phyloP scores from a whole-genome alignment of 164 flowering plant species.

The Magnolia kwangsiensis region DNA sequence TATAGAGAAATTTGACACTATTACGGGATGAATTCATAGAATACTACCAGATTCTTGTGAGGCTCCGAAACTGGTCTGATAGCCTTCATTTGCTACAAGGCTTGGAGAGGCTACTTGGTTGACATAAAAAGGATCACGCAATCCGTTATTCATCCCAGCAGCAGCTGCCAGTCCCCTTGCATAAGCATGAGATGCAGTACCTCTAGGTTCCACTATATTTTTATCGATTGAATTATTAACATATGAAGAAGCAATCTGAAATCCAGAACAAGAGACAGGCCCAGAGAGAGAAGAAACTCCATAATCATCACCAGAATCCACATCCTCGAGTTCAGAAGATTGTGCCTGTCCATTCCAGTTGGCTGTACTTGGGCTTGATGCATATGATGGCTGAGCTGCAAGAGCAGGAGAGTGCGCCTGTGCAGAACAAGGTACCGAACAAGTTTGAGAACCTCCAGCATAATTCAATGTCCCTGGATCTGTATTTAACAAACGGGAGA shows the following conservation, averaged over 20 bases:
- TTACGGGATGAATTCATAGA: background rate
- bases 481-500: conserved; percentile 27
- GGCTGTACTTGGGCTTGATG: conserved; percentile 41
- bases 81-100: conserved; percentile 2
- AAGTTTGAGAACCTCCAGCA: conserved; percentile 21
- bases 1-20: background rate
- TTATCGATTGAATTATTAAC: conserved; percentile 27
- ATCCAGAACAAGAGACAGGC: conserved; percentile 18
- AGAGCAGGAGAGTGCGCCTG: conserved; percentile 29
- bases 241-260: conserved; percentile 14
- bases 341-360: conserved; percentile 38
- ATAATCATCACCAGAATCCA: conserved; percentile 35
- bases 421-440: conserved; percentile 16
- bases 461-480: conserved; percentile 26
- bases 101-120: conserved; percentile 2
- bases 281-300: conserved; percentile 27
- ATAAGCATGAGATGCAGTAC: background rate
- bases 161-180: conserved; percentile 6
- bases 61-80: background rate
- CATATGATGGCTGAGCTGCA: conserved; percentile 36
- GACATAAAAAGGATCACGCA: conserved; percentile 2
- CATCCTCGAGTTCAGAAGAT: conserved; percentile 44
- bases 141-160: conserved; percentile 2
- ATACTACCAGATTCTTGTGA: conserved; percentile 9
- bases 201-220: background rate